Evolutionary conservation across 768 basidiomycete genomes (phyloP).

Genomic region (Mycena chlorophos): DNA sequence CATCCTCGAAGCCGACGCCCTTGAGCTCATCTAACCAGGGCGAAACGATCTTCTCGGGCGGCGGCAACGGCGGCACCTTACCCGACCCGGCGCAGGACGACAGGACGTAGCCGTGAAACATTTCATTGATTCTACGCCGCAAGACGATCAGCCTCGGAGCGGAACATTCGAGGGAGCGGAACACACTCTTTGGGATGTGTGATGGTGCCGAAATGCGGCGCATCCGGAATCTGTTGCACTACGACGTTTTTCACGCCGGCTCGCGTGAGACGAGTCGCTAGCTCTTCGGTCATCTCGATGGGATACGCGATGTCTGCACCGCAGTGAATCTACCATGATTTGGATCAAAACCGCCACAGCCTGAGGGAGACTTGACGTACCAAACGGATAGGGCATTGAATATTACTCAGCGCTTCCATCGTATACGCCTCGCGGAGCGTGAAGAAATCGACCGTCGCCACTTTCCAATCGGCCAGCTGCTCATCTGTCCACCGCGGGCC

Average conservation of each 20-base stretch:
- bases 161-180: constrained; percentile 3
- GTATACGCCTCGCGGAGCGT: constrained; percentile 14
- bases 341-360: not conserved
- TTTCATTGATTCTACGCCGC: not conserved
- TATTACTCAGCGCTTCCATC: constrained; percentile 3
- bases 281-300: constrained; percentile 6
- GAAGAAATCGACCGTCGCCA: constrained; percentile 20
- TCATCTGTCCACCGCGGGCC: constrained; percentile 7
- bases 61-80: not conserved
- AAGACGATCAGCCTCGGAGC: not conserved
- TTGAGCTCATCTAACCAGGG: not conserved
- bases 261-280: constrained; percentile 4
- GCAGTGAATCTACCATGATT: constrained; percentile 7
- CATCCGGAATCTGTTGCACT: constrained; percentile 8
- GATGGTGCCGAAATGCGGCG: constrained; percentile 17
- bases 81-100: not conserved
- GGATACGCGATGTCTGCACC: constrained; percentile 24
- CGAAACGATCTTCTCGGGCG: not conserved
- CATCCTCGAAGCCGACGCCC: not conserved
- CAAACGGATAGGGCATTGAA: constrained; percentile 14
- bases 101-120: not conserved
- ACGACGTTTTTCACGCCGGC: constrained; percentile 14
- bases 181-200: constrained; percentile 15
- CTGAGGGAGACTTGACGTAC: not conserved
- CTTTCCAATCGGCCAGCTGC: constrained; percentile 11